Base-by-base conservation (phyloP, 768 basidiomycete species). In the Boletellus emodensis region DNA sequence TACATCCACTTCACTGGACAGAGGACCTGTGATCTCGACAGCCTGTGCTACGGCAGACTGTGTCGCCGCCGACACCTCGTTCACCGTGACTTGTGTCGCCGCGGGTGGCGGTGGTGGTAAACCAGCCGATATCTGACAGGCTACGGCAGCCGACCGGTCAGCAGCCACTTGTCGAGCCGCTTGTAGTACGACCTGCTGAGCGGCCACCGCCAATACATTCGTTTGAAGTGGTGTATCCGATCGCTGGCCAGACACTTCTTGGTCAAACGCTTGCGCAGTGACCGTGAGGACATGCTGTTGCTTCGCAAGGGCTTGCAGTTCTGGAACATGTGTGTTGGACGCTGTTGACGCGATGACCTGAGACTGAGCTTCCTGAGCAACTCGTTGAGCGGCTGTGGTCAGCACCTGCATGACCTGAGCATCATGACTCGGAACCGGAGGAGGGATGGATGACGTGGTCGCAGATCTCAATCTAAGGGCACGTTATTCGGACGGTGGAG, bases 41-140 rank as follows among this genome's bases (percentile, higher is more conserved):
- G 90, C 90, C 62, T 84, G 81, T 32, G 88, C 90, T 52, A 92
- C 88, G 17, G 88, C 90, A 14, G 84, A 79, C 61, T 89, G 84
- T 22, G 90, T 80, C 42, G 78, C 79, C 33, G 76, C 77, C 6
- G 79, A 80, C 18, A 80, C 78, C 49, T 81, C 80, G 49, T 77
- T 77, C 41, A 80, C 78, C 5, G 79, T 80, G 22, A 81, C 76
- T 50, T 75, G 74, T 6, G 65, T 60, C 22, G 71, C 52, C n/a
- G 63, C 60, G 18, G 61, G 44, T 6, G 64, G 65, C 2, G 61
- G 60, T 1, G 67, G 63, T 4, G 70, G 62, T n/a, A 73, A 51
- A 15, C 75, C 75, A 4, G 72, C 72, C 9, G 67, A 71, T 20
- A 75, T 67, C 40, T 77, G 69, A 34, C 58, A 53, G 1, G 69